phyloP scores from a whole-genome alignment of 495 filamentous ascomycete species.

The Durotheca rogersii region DNA sequence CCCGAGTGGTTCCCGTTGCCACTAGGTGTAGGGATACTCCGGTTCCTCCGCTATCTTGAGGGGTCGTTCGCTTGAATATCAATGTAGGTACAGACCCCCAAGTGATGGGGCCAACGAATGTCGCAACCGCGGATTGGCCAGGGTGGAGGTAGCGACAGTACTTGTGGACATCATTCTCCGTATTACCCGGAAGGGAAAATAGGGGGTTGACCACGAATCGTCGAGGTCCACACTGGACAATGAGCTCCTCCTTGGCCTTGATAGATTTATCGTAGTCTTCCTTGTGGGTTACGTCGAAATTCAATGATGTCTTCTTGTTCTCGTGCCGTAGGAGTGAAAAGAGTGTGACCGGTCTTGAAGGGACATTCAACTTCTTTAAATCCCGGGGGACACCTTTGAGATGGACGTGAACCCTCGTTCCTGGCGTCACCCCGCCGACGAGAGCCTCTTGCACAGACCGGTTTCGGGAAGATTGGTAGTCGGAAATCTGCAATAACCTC shows the following conservation, averaged over 20 bases:
- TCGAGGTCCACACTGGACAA: constrained; percentile 85
- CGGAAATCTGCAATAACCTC: constrained; percentile 74
- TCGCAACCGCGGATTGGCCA: constrained; percentile 84
- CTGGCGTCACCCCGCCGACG: constrained; percentile 78
- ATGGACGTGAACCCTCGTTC: constrained; percentile 77
- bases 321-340: constrained; percentile 91
- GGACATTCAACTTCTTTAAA: constrained; percentile 54
- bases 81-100: constrained; percentile 90
- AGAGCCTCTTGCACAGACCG: constrained; percentile 74
- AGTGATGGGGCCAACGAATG: constrained; percentile 83
- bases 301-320: constrained; percentile 85
- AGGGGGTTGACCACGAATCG: constrained; percentile 84
- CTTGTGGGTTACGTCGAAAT: constrained; percentile 79
- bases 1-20: constrained; percentile 80
- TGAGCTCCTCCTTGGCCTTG: constrained; percentile 84
- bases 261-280: constrained; percentile 70
- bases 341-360: constrained; percentile 62
- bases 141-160: constrained; percentile 92
- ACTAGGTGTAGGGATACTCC: constrained; percentile 62
- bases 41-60: constrained; percentile 33
- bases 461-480: constrained; percentile 81
- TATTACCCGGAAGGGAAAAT: constrained; percentile 79
- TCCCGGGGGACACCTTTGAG: constrained; percentile 69
- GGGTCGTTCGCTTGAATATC: constrained; percentile 67
- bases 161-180: constrained; percentile 94